Conservation (phyloP, 2,329 filamentous ascomycete genomes). For the Fusarium avenaceum region DNA sequence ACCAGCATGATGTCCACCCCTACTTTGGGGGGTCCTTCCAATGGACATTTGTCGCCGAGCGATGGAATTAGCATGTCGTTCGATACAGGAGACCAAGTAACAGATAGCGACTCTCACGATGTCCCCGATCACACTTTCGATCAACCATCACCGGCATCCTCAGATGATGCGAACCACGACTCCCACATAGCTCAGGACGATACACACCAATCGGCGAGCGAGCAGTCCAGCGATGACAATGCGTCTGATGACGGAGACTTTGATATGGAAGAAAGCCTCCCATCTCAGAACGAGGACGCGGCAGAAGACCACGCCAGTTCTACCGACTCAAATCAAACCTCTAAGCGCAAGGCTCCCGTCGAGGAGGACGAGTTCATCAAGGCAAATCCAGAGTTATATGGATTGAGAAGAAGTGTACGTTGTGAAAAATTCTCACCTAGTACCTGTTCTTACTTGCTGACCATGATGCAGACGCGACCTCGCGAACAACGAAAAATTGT, state of each 20-base stretch:
- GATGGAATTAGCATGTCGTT: slow-evolving; percentile 59
- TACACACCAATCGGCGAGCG: slow-evolving; percentile 59
- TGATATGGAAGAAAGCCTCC: slow-evolving; percentile 74
- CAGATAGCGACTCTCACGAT: slow-evolving; percentile 83
- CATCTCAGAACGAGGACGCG: slow-evolving; percentile 60
- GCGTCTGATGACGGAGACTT: slow-evolving; percentile 80
- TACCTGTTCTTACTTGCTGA: slow-evolving; percentile 51
- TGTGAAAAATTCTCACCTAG: slow-evolving; percentile 43
- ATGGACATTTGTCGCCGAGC: slow-evolving; percentile 74
- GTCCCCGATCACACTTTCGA: slow-evolving; percentile 70
- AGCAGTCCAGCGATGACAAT: slow-evolving; percentile 66
- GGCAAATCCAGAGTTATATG: slow-evolving; percentile 95
- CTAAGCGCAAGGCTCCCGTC: slow-evolving; percentile 78
- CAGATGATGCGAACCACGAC: slow-evolving; percentile 59
- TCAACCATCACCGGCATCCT: slow-evolving; percentile 59
- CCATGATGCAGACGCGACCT: slow-evolving; percentile 64
- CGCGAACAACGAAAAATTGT: slow-evolving; percentile 71
- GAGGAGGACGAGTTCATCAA: slow-evolving; percentile 87
- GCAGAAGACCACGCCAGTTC: slow-evolving; percentile 75
- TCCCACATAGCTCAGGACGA: slow-evolving; percentile 58
- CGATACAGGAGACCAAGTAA: slow-evolving; percentile 53
- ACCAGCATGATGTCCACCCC: slow-evolving; percentile 74
- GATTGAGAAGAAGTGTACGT: slow-evolving; percentile 90
- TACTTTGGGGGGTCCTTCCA: slow-evolving; percentile 72
- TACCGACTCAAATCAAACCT: slow-evolving; percentile 74